These are phyloP conservation scores for Holtermanniella nyarrowii DNA, from an alignment of 768 basidiomycete genomes.

Conservation along the genomic window DNA sequence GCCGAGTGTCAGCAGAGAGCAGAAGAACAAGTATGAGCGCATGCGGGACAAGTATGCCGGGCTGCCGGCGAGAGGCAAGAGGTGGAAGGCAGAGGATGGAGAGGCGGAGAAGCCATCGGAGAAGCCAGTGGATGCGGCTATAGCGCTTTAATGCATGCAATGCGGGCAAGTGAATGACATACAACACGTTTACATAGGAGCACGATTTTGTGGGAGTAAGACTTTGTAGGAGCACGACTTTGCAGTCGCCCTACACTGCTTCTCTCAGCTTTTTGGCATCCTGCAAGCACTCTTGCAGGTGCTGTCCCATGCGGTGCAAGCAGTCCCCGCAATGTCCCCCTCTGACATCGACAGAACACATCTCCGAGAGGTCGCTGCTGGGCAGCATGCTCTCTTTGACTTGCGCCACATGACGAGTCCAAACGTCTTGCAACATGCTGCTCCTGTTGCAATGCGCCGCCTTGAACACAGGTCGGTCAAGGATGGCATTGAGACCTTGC, in stretches of 20 bases:
- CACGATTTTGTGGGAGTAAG: too few relatives aligned
- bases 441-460: constrained; percentile 14
- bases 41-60: constrained; percentile 76
- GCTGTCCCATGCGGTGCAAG: constrained; percentile 15
- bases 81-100: constrained; percentile 9
- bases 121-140: neutral
- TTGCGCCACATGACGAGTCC: constrained; percentile 7
- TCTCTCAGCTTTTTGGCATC: constrained; percentile 15
- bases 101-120: constrained; percentile 2
- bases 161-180: too few relatives aligned
- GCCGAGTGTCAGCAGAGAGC: constrained; percentile 72
- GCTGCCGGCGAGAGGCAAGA: constrained; percentile 41
- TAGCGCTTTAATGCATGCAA: too few relatives aligned
- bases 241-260: too few relatives aligned
- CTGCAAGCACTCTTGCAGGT: constrained; percentile 14
- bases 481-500: constrained; percentile 15
- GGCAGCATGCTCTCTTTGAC: constrained; percentile 2
- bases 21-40: constrained; percentile 71
- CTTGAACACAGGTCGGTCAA: constrained; percentile 5
- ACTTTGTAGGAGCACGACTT: too few relatives aligned
- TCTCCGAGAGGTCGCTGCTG: constrained; percentile 16
- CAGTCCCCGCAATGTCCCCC: constrained; percentile 22
- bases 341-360: constrained; percentile 21
- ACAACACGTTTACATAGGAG: too few relatives aligned
- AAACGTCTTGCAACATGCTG: constrained; percentile 4